phyloP scores from a whole-genome alignment of 2,329 filamentous ascomycete genomes.

The Periconia sp. region DNA sequence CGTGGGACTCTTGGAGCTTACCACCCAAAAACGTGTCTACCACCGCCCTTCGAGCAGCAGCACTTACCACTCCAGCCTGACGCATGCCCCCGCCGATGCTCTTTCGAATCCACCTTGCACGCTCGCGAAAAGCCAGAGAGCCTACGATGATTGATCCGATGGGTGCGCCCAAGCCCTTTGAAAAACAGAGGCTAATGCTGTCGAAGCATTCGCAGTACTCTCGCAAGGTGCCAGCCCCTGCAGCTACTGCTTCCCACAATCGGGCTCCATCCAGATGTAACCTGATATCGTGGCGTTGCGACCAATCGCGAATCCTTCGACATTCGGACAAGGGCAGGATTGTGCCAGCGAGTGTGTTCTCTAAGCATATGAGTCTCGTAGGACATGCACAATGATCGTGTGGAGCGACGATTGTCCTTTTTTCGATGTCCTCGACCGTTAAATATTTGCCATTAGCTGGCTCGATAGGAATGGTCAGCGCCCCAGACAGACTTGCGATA shows the following conservation, averaged over 20 bases:
- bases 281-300: constrained; percentile 60
- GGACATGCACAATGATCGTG: constrained; percentile 76
- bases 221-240: constrained; percentile 69
- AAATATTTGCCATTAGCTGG: constrained; percentile 75
- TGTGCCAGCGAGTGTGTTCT: constrained; percentile 83
- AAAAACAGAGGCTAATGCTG: constrained; percentile 78
- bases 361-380: constrained; percentile 79
- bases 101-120: constrained; percentile 77
- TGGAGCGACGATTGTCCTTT: constrained; percentile 67
- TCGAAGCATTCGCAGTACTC: constrained; percentile 75
- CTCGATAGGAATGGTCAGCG: constrained; percentile 68
- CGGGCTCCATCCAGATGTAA: constrained; percentile 82
- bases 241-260: constrained; percentile 79
- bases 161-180: constrained; percentile 81
- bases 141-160: constrained; percentile 76
- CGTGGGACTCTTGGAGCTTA: constrained; percentile 65
- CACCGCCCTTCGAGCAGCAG: constrained; percentile 75
- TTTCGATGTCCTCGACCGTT: constrained; percentile 76
- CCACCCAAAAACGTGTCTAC: constrained; percentile 79
- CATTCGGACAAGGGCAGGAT: constrained; percentile 78
- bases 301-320: constrained; percentile 72
- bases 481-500: constrained; percentile 73
- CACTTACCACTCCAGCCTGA: constrained; percentile 77
- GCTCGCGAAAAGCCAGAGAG: constrained; percentile 63
- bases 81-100: constrained; percentile 78